These are phyloP conservation scores for Irpex sp. DNA, from an alignment of 1,284 basidiomycete species.

Conservation along the genomic window DNA sequence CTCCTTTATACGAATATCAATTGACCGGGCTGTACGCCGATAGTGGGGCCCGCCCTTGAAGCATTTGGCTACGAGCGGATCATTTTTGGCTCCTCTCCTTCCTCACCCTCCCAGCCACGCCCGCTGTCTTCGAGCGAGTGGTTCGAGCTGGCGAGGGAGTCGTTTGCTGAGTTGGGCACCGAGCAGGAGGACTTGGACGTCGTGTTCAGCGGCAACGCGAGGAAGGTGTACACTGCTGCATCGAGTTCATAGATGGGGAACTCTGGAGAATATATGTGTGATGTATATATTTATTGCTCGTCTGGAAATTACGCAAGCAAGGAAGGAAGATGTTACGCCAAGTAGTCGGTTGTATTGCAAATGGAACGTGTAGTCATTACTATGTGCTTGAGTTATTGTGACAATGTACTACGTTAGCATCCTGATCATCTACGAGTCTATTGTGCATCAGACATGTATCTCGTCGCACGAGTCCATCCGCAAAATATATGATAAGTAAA, in stretches of 20 bases:
- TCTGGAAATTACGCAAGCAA: background rate
- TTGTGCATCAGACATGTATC: too few species aligned
- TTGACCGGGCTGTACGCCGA: background rate
- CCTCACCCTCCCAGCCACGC: slow-evolving; percentile 35
- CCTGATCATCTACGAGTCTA: too few species aligned
- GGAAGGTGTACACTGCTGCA: slow-evolving; percentile 43
- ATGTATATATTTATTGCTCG: background rate
- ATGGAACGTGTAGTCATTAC: too few species aligned
- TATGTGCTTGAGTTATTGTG: too few species aligned
- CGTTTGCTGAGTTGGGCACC: slow-evolving; percentile 76
- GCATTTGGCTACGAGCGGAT: slow-evolving; percentile 55
- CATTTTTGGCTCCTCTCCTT: slow-evolving; percentile 48
- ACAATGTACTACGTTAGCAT: too few species aligned
- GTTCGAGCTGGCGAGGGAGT: slow-evolving; percentile 78
- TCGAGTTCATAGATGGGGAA: slow-evolving; percentile 17
- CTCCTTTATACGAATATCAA: too few species aligned
- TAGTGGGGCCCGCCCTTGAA: slow-evolving; percentile 74
- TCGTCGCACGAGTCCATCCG: too few species aligned
- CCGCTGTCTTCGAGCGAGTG: slow-evolving; percentile 55
- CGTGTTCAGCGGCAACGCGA: slow-evolving; percentile 65
- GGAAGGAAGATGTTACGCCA: background rate
- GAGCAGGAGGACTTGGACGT: slow-evolving; percentile 74
- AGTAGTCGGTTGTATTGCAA: too few species aligned
- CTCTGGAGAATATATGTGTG: background rate
- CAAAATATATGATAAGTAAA: too few species aligned